phyloP scores from a whole-genome alignment of 2,329 filamentous ascomycete genomes.

The Diaporthe citriasiana region DNA sequence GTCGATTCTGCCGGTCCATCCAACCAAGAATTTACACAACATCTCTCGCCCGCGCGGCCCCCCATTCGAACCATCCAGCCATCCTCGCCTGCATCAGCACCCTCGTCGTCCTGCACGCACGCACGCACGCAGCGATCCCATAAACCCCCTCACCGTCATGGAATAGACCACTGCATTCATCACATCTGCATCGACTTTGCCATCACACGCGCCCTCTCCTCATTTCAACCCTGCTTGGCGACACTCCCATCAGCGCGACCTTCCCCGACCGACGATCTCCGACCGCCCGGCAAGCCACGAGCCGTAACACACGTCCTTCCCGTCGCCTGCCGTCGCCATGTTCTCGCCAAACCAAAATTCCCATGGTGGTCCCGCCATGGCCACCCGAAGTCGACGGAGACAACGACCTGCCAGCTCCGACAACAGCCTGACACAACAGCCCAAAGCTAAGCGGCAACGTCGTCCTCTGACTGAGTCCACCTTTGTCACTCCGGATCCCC shows the following conservation, averaged over 20 bases:
- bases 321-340: slow-evolving; percentile 58
- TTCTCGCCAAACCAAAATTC: slow-evolving; percentile 68
- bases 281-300: slow-evolving; percentile 8
- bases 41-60: slow-evolving; percentile 26
- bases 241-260: slow-evolving; percentile 24
- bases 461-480: slow-evolving; percentile 70
- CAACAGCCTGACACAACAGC: slow-evolving; percentile 64
- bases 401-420: slow-evolving; percentile 72
- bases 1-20: slow-evolving; percentile 29
- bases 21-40: slow-evolving; percentile 39
- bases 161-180: slow-evolving; percentile 33
- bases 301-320: slow-evolving; percentile 36
- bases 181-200: slow-evolving; percentile 23
- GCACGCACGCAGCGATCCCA: slow-evolving; percentile 15
- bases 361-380: slow-evolving; percentile 67
- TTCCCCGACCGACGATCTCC: slow-evolving; percentile 10
- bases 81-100: slow-evolving; percentile 34
- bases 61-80: slow-evolving; percentile 19
- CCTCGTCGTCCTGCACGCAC: slow-evolving; percentile 21
- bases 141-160: slow-evolving; percentile 33
- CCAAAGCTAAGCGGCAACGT: slow-evolving; percentile 75
- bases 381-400: slow-evolving; percentile 72
- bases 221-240: slow-evolving; percentile 16
- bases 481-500: slow-evolving; percentile 64
- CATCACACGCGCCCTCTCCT: background rate